Conservation (phyloP, 495 filamentous ascomycete species). For the Lasiosphaeria hispida region DNA sequence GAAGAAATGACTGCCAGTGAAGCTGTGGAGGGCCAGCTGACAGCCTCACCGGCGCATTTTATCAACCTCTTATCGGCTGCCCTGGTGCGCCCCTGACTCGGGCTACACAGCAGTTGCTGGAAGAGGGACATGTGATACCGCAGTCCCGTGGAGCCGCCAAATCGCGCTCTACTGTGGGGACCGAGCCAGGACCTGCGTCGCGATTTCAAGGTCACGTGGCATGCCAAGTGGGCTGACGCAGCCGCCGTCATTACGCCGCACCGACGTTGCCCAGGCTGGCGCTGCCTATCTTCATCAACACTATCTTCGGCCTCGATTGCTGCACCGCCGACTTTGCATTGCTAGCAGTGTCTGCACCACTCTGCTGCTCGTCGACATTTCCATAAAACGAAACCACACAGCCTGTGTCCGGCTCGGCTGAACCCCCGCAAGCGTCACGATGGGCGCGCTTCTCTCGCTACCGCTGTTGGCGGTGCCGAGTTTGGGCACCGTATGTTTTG, state of each 20-base stretch:
- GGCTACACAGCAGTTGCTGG: too few species aligned
- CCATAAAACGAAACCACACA: not conserved
- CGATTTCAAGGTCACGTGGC: not conserved
- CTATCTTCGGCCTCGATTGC: not conserved
- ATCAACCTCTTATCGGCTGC: too few species aligned
- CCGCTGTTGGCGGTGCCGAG: constrained; percentile 86
- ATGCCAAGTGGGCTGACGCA: not conserved
- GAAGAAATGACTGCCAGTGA: not conserved
- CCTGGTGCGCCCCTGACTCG: too few species aligned
- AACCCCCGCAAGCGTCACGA: constrained; percentile 36
- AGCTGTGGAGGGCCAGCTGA: constrained; percentile 3
- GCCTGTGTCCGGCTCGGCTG: not conserved
- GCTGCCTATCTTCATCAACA: not conserved
- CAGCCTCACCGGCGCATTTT: not conserved
- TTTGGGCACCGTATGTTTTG: constrained; percentile 72
- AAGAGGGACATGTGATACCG: too few species aligned
- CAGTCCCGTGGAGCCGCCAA: too few species aligned
- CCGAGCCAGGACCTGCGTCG: constrained; percentile 2
- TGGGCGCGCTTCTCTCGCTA: constrained; percentile 90
- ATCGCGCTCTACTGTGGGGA: not conserved
- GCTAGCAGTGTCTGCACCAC: not conserved
- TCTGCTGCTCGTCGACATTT: too few species aligned
- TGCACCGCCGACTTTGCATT: not conserved
- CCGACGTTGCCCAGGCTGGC: not conserved
- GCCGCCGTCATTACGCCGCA: not conserved